A percentile compares a stretch with the other conserved stretches of the same genome.
Conservation (phyloP, 257 asterid species). For the Ilex aquifolium region DNA sequence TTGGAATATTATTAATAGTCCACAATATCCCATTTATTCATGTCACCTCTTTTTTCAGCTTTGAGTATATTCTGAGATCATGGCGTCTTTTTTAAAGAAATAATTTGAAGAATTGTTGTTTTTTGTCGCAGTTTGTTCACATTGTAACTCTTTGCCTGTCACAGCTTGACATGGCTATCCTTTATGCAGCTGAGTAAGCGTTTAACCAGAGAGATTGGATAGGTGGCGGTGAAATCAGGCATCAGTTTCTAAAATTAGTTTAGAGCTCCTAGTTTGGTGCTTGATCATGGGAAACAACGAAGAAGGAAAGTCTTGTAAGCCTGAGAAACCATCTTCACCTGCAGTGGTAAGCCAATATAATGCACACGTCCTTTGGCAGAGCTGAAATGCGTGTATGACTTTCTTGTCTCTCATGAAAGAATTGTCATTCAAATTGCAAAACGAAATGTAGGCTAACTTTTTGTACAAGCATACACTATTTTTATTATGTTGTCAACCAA, state of each 20-base stretch:
- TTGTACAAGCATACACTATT: not conserved
- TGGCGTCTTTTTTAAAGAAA: not conserved
- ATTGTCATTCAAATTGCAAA: too few relatives aligned
- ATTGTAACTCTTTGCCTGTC: not conserved
- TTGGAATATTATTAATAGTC: not conserved
- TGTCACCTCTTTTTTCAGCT: not conserved
- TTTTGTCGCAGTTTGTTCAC: not conserved
- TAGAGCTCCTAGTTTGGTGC: not conserved
- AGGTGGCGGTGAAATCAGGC: slow-evolving; percentile 8
- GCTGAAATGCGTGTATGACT: not conserved
- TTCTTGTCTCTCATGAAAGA: not conserved
- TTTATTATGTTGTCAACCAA: not conserved
- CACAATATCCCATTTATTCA: not conserved
- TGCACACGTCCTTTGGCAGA: too few relatives aligned
- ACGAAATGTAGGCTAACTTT: too few relatives aligned
- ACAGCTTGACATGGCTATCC: not conserved
- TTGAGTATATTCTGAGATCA: not conserved
- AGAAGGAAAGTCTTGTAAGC: slow-evolving; percentile 53
- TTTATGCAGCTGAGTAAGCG: not conserved
- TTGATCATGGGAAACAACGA: slow-evolving; percentile 70
- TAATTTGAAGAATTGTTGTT: not conserved
- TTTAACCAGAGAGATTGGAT: not conserved
- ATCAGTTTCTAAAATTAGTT: not conserved
- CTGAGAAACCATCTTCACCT: slow-evolving; percentile 57
- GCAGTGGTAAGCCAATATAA: slow-evolving; percentile 36